A percentile compares a stretch with the other conserved stretches of the same genome.
Evolutionary conservation across 768 basidiomycete genomes (phyloP).

Genomic region (Pisolithus tinctorius): DNA sequence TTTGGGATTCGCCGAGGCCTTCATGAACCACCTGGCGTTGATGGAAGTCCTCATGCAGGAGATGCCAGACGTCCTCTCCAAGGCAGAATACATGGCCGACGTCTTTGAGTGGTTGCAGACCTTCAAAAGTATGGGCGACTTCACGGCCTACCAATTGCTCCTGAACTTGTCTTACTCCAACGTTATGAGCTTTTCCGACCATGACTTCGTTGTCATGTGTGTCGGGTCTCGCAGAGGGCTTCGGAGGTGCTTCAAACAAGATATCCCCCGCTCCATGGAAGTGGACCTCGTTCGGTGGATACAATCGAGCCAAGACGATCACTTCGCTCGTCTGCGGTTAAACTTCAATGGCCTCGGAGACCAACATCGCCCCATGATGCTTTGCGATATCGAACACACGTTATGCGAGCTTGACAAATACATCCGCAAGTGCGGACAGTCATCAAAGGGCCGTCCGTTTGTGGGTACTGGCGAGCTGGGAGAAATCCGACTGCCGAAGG

Average conservation of each 20-base stretch:
- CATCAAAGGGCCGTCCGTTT: constrained; percentile 32
- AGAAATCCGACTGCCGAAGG: constrained; percentile 37
- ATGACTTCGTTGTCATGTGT: constrained; percentile 67
- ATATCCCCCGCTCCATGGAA: constrained; percentile 37
- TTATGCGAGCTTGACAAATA: constrained; percentile 81
- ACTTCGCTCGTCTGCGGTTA: constrained; percentile 56
- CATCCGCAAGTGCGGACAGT: constrained; percentile 36
- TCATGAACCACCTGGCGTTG: constrained; percentile 58
- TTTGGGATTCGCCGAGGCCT: constrained; percentile 39
- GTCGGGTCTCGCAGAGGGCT: constrained; percentile 62
- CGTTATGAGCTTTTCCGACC: constrained; percentile 53
- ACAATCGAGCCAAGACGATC: constrained; percentile 47
- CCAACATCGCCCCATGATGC: constrained; percentile 42
- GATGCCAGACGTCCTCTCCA: constrained; percentile 41
- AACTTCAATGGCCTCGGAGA: constrained; percentile 47
- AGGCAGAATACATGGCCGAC: constrained; percentile 53
- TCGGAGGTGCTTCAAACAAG: constrained; percentile 55
- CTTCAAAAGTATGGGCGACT: constrained; percentile 70
- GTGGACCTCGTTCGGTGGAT: constrained; percentile 61
- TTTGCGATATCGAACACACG: constrained; percentile 73
- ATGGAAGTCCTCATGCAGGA: constrained; percentile 56
- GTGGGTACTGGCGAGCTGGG: constrained; percentile 20
- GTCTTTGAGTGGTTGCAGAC: constrained; percentile 52
- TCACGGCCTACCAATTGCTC: constrained; percentile 64
- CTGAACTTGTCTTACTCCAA: constrained; percentile 52